A percentile compares a stretch with the other conserved stretches of the same genome.
Conservation (phyloP, 768 basidiomycete genomes). For the Dioszegia crocea region DNA sequence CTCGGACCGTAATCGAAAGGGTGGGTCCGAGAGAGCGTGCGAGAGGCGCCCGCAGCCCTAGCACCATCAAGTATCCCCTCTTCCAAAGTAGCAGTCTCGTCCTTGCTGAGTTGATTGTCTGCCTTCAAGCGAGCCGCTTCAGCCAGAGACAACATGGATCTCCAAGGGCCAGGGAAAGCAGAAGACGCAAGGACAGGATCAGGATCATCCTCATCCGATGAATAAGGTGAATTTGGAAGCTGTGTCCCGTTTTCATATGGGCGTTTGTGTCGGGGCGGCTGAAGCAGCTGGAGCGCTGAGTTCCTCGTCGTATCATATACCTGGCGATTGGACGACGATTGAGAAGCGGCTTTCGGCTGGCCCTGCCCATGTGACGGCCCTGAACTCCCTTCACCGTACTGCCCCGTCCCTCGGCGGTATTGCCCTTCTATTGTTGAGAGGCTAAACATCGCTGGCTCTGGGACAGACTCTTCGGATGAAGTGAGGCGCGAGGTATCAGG, state of each 20-base stretch:
- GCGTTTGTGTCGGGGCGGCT: not conserved
- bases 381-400: not conserved
- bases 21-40: too few species aligned
- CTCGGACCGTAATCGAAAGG: constrained; percentile 8
- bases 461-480: not conserved
- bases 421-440: not conserved
- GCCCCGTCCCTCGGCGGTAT: not conserved
- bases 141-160: constrained; percentile 39
- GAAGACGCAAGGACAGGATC: constrained; percentile 18
- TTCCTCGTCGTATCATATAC: too few species aligned
- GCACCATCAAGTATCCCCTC: not conserved
- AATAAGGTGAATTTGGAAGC: constrained; percentile 9
- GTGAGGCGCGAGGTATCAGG: too few species aligned
- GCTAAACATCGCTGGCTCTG: not conserved
- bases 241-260: not conserved
- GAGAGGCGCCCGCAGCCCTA: not conserved
- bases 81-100: constrained; percentile 1
- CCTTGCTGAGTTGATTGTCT: constrained; percentile 25
- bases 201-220: constrained; percentile 29
- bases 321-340: too few species aligned
- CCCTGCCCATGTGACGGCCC: not conserved
- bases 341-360: too few species aligned
- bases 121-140: constrained; percentile 39
- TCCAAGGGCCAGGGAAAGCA: constrained; percentile 26
- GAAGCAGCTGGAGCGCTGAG: not conserved